Percentiles rank a stretch among this genome's conserved stretches.
Conservation (phyloP, 306 rosid species). For the Betula pendula region DNA sequence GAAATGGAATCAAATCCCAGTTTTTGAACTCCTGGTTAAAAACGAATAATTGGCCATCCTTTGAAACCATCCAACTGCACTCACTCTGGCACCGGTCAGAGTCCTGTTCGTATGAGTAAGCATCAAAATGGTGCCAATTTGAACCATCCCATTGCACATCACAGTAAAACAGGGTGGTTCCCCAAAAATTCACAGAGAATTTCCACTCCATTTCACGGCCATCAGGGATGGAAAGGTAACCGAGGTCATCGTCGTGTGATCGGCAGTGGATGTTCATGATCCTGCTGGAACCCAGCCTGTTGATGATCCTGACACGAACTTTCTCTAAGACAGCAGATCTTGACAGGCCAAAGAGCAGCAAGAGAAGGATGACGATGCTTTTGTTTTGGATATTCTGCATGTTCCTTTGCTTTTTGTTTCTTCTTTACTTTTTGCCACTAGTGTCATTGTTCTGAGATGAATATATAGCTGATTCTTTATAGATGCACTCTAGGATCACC, state of each 20-base stretch:
- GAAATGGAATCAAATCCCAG: not conserved
- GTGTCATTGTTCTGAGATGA: not conserved
- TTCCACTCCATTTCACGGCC: not conserved
- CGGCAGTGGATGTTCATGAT: not conserved
- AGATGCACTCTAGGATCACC: not conserved
- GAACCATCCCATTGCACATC: not conserved
- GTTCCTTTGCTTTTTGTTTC: constrained; percentile 1
- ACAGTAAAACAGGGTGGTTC: not conserved
- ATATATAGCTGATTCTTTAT: not conserved
- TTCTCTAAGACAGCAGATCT: not conserved
- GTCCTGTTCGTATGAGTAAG: not conserved
- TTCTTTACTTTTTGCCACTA: not conserved
- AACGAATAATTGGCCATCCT: not conserved
- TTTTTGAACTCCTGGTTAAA: not conserved
- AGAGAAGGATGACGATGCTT: not conserved
- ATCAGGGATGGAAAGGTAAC: not conserved
- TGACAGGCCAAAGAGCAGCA: not conserved
- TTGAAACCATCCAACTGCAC: not conserved
- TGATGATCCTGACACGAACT: not conserved
- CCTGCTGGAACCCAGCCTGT: not conserved
- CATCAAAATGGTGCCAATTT: not conserved
- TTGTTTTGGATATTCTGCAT: not conserved
- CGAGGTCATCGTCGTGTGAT: not conserved
- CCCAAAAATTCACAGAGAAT: not conserved
- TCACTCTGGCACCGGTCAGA: not conserved